Percentiles rank a stretch among this genome's conserved stretches.
Evolutionary conservation across 257 asterid genomes (phyloP).

Genomic region (Vinca minor): DNA sequence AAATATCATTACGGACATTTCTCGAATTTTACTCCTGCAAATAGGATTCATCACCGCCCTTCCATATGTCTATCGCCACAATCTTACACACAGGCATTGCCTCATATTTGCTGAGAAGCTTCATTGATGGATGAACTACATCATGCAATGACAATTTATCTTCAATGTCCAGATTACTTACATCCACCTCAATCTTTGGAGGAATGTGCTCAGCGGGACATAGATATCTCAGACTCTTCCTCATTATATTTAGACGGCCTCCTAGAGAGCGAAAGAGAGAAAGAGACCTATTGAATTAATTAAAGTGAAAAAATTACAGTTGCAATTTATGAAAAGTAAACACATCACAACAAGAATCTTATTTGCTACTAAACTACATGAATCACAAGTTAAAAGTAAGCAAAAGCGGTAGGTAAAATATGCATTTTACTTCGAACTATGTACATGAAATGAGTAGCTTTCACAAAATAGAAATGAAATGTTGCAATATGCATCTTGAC

Average conservation of each 20-base stretch:
- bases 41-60: not conserved
- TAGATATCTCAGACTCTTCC: slow-evolving; percentile 54
- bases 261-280: slow-evolving; percentile 36
- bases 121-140: slow-evolving; percentile 65
- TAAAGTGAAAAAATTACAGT: not conserved
- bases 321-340: too few relatives aligned
- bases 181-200: slow-evolving; percentile 70
- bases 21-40: slow-evolving; percentile 14
- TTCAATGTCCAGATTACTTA: slow-evolving; percentile 74
- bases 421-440: not conserved
- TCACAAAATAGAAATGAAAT: not conserved
- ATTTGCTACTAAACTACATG: too few relatives aligned
- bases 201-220: slow-evolving; percentile 86
- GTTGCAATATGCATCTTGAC: not conserved
- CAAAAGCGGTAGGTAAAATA: not conserved
- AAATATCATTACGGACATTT: slow-evolving; percentile 11
- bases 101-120: slow-evolving; percentile 73
- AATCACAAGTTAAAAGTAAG: too few relatives aligned
- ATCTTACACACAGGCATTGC: slow-evolving; percentile 77
- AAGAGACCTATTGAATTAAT: too few relatives aligned
- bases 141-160: slow-evolving; percentile 55
- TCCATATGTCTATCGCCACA: slow-evolving; percentile 29
- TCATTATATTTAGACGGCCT: slow-evolving; percentile 44
- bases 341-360: not conserved
- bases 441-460: not conserved